Evolutionary conservation across 1,284 basidiomycete genomes (phyloP).

Genomic region (Ceratobasidium sp.): DNA sequence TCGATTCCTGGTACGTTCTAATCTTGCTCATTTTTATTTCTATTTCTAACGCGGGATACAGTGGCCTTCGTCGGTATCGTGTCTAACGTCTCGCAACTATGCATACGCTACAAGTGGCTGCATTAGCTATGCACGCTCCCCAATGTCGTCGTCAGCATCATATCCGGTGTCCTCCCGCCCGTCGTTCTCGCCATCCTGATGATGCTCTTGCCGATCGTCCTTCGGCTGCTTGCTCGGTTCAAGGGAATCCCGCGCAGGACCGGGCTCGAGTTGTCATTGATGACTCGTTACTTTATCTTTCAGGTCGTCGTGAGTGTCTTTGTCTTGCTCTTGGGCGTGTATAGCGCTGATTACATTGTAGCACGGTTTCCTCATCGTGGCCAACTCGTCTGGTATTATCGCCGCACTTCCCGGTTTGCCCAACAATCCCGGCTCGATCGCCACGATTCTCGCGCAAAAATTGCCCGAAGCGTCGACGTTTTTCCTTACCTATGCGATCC

Average conservation of each 20-base stretch:
- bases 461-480: conserved; percentile 81
- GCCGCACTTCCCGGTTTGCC: conserved; percentile 59
- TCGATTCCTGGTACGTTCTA: conserved; percentile 69
- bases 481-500: conserved; percentile 74
- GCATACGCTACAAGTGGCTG: conserved; percentile 66
- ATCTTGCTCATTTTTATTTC: neutral
- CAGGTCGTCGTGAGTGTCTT: conserved; percentile 69
- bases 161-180: conserved; percentile 78
- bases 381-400: conserved; percentile 72
- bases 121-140: conserved; percentile 71
- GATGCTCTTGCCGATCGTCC: conserved; percentile 74
- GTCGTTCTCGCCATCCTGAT: conserved; percentile 76
- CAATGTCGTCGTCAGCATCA: conserved; percentile 70
- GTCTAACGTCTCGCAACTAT: conserved; percentile 63
- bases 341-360: conserved; percentile 55
- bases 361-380: conserved; percentile 76
- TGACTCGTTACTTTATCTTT: conserved; percentile 81
- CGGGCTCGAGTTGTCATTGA: conserved; percentile 78
- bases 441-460: conserved; percentile 66
- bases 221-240: conserved; percentile 73
- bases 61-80: conserved; percentile 66
- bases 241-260: conserved; percentile 80
- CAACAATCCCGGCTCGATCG: conserved; percentile 67
- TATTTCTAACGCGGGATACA: conserved; percentile 56
- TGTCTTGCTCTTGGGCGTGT: conserved; percentile 14